These are phyloP conservation scores for Akebia trifoliata DNA, from an alignment of 164 flowering plant species.

Conservation along the genomic window DNA sequence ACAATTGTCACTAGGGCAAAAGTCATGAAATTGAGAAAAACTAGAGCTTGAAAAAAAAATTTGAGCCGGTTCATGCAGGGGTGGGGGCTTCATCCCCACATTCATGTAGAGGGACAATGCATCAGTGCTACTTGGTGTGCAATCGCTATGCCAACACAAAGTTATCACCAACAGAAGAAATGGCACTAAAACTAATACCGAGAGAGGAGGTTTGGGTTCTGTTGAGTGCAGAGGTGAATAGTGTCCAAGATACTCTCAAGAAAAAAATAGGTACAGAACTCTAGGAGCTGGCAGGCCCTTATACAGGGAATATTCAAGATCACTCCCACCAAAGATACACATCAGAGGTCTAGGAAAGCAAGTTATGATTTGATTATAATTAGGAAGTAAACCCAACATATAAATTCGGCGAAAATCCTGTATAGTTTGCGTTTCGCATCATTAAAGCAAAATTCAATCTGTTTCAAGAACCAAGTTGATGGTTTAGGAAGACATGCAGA, in stretches of 20 bases:
- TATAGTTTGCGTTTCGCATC: neutral
- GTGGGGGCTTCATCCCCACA: too few relatives aligned
- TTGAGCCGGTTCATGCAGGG: too few relatives aligned
- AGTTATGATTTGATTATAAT: slow-evolving; percentile 5
- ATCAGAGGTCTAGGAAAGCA: neutral
- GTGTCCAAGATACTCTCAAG: neutral
- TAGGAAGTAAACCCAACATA: neutral
- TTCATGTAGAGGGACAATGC: too few relatives aligned
- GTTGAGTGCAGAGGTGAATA: slow-evolving; percentile 9
- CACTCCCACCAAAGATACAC: slow-evolving; percentile 5
- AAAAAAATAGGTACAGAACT: slow-evolving; percentile 3
- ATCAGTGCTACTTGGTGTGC: too few relatives aligned
- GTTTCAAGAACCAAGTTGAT: slow-evolving; percentile 20
- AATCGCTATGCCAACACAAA: too few relatives aligned
- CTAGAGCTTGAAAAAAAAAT: too few relatives aligned
- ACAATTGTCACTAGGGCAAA: too few relatives aligned
- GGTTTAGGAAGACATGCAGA: slow-evolving; percentile 16
- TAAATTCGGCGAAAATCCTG: neutral
- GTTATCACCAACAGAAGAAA: too few relatives aligned
- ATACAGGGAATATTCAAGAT: slow-evolving; percentile 7
- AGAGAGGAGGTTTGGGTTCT: too few relatives aligned
- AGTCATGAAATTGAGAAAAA: too few relatives aligned
- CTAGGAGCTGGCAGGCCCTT: neutral
- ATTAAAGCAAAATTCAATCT: slow-evolving; percentile 12
- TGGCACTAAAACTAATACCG: too few relatives aligned